A percentile compares a stretch with the other conserved stretches of the same genome.
Evolutionary conservation across 805 yeast species (phyloP).

Genomic region (Candida hispaniensis): DNA sequence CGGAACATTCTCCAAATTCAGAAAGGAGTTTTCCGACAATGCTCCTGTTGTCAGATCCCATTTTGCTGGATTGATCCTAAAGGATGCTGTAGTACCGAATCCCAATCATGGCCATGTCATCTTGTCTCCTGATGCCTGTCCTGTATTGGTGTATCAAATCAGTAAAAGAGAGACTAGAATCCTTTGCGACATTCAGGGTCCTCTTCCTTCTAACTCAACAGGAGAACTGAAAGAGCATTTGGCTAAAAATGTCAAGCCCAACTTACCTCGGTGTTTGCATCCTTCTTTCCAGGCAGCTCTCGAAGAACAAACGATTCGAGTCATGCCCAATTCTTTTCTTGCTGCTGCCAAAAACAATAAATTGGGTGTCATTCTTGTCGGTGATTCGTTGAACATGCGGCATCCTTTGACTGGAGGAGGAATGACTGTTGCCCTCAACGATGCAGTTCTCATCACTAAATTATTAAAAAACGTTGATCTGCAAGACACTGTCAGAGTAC

Average conservation of each 20-base stretch:
- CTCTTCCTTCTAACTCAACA: slow-evolving; percentile 53
- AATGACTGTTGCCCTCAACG: slow-evolving; percentile 94
- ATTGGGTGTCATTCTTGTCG: slow-evolving; percentile 71
- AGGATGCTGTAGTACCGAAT: slow-evolving; percentile 64
- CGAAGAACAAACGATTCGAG: slow-evolving; percentile 46
- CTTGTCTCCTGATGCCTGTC: slow-evolving; percentile 67
- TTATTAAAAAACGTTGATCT: slow-evolving; percentile 35
- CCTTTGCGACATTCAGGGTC: slow-evolving; percentile 75
- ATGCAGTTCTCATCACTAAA: slow-evolving; percentile 58
- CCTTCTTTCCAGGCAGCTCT: slow-evolving; percentile 65
- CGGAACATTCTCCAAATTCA: slow-evolving; percentile 88
- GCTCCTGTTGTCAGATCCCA: slow-evolving; percentile 67
- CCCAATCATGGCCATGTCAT: slow-evolving; percentile 82
- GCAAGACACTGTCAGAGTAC: slow-evolving; percentile 35
- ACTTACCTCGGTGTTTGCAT: slow-evolving; percentile 50
- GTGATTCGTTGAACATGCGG: slow-evolving; percentile 94
- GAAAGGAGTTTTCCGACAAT: slow-evolving; percentile 58
- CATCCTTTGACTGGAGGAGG: slow-evolving; percentile 99
- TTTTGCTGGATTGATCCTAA: slow-evolving; percentile 73
- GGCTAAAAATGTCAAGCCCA: slow-evolving; percentile 47
- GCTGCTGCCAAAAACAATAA: slow-evolving; percentile 59
- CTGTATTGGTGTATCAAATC: slow-evolving; percentile 80
- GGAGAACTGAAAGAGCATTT: slow-evolving; percentile 55
- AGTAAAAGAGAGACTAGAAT: slow-evolving; percentile 76
- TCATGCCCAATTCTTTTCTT: slow-evolving; percentile 91